Conservation (phyloP, 2,329 filamentous ascomycete species). For the Bipolaris victoriae region DNA sequence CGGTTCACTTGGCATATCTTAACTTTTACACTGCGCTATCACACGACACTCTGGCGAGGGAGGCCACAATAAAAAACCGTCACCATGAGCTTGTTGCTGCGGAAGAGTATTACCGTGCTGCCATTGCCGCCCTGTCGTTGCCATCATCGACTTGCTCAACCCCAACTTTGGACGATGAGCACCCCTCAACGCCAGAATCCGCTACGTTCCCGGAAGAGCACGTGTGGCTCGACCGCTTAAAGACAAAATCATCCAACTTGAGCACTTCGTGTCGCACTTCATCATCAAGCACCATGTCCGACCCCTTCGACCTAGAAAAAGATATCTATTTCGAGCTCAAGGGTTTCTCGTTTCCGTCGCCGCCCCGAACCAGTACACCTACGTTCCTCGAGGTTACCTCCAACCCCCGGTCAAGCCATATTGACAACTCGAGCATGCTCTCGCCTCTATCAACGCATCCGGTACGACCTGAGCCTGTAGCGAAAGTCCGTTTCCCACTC, state of each 20-base stretch:
- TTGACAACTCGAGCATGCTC: slow-evolving; percentile 3
- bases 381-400: neutral
- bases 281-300: slow-evolving; percentile 34
- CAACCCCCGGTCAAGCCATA: neutral
- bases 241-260: slow-evolving; percentile 30
- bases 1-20: slow-evolving; percentile 43
- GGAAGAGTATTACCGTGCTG: slow-evolving; percentile 44
- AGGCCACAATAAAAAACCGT: slow-evolving; percentile 42
- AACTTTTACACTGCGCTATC: slow-evolving; percentile 49
- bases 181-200: slow-evolving; percentile 28
- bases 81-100: slow-evolving; percentile 40
- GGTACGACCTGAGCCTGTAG: slow-evolving; percentile 6
- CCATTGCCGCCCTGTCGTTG: slow-evolving; percentile 31
- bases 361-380: slow-evolving; percentile 2
- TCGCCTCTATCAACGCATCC: slow-evolving; percentile 1
- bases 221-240: slow-evolving; percentile 18
- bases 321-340: slow-evolving; percentile 12
- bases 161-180: slow-evolving; percentile 23
- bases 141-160: slow-evolving; percentile 10
- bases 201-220: slow-evolving; percentile 21
- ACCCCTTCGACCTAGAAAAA: slow-evolving; percentile 18
- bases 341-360: slow-evolving; percentile 7
- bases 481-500: slow-evolving; percentile 21
- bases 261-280: slow-evolving; percentile 17
- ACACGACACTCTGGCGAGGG: slow-evolving; percentile 46